These are phyloP conservation scores for Calonectria montana DNA, from an alignment of 2,329 filamentous ascomycete species.

Conservation along the genomic window DNA sequence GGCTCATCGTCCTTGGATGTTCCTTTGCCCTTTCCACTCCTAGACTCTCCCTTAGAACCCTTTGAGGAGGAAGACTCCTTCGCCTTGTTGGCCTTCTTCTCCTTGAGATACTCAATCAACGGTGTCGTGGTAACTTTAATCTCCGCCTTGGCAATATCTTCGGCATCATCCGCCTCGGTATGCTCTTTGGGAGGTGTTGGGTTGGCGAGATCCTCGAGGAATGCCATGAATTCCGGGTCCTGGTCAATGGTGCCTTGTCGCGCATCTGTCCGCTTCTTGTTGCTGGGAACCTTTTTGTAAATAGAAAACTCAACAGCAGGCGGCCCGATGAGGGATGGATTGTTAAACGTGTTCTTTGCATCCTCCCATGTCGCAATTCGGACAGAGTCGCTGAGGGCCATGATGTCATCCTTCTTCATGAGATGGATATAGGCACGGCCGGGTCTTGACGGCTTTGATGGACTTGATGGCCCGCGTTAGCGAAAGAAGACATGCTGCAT, in stretches of 20 bases:
- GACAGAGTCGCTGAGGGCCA: constrained; percentile 76
- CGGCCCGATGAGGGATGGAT: constrained; percentile 78
- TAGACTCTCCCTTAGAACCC: constrained; percentile 67
- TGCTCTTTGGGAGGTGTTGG: constrained; percentile 60
- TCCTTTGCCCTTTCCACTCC: constrained; percentile 60
- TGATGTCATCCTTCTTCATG: constrained; percentile 75
- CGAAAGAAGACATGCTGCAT: background rate
- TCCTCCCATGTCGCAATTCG: constrained; percentile 81
- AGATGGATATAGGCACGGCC: constrained; percentile 87
- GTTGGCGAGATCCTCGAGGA: constrained; percentile 88
- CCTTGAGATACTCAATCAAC: constrained; percentile 87
- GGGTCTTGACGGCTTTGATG: constrained; percentile 86
- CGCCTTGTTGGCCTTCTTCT: constrained; percentile 85
- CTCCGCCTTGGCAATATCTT: constrained; percentile 60
- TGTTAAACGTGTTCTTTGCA: constrained; percentile 79
- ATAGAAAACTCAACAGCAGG: constrained; percentile 85
- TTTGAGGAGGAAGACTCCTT: constrained; percentile 62
- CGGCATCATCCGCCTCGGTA: constrained; percentile 55
- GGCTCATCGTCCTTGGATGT: constrained; percentile 58
- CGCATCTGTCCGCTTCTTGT: constrained; percentile 80
- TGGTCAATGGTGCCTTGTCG: constrained; percentile 96
- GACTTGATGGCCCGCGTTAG: constrained; percentile 57
- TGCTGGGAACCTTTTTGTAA: constrained; percentile 84
- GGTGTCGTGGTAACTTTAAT: constrained; percentile 83
- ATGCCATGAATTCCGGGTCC: constrained; percentile 94